Conservation (phyloP, 805 yeast genomes). For the Metschnikowia dekortorum region DNA sequence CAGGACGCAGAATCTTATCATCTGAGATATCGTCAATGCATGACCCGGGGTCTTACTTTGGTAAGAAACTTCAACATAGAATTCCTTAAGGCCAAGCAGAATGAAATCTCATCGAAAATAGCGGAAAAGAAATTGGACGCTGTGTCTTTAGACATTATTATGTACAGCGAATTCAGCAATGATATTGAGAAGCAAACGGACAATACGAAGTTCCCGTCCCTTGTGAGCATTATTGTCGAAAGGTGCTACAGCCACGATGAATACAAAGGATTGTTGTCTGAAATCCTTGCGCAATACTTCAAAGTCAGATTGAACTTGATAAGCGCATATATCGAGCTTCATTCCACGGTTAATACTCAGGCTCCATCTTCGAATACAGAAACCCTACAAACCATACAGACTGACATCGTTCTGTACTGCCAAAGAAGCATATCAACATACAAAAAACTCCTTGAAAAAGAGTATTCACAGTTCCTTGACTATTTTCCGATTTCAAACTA, state of each 20-base stretch:
- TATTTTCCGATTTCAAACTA: slow-evolving; percentile 36
- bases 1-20: slow-evolving; percentile 67
- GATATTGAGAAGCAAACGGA: slow-evolving; percentile 16
- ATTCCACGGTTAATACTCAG: neutral
- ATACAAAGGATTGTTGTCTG: slow-evolving; percentile 63
- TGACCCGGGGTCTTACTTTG: slow-evolving; percentile 74
- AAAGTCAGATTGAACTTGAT: slow-evolving; percentile 50
- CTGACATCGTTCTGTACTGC: slow-evolving; percentile 47
- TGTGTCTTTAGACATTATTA: slow-evolving; percentile 13
- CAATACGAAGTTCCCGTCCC: slow-evolving; percentile 11
- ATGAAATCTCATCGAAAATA: slow-evolving; percentile 6
- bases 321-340: slow-evolving; percentile 29
- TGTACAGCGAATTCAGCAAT: slow-evolving; percentile 16
- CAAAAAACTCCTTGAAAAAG: slow-evolving; percentile 57
- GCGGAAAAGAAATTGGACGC: slow-evolving; percentile 6
- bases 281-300: slow-evolving; percentile 62
- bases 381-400: slow-evolving; percentile 6
- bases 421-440: slow-evolving; percentile 61
- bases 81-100: slow-evolving; percentile 29
- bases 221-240: slow-evolving; percentile 11
- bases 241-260: slow-evolving; percentile 38
- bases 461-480: slow-evolving; percentile 51
- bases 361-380: neutral
- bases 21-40: slow-evolving; percentile 74
- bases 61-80: slow-evolving; percentile 60